Conservation (phyloP, 2,329 filamentous ascomycete species). For the Aureobasidium namibiae region DNA sequence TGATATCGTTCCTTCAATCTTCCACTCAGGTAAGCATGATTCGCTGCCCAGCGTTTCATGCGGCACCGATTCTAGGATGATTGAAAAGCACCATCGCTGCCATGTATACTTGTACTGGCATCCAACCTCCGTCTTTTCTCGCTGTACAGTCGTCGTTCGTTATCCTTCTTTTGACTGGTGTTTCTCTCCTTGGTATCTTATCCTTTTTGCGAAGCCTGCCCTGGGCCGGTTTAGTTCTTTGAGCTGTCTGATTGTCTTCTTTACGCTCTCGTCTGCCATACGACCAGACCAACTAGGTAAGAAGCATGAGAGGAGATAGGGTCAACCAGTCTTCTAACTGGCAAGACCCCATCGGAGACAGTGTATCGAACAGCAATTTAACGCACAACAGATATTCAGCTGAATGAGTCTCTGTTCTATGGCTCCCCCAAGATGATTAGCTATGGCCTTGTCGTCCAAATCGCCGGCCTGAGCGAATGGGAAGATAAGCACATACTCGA, state of each 20-base stretch:
- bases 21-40: neutral
- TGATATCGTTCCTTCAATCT: neutral
- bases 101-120: neutral
- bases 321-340: no score
- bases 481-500: neutral
- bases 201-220: no score
- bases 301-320: no score
- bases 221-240: no score
- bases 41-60: neutral
- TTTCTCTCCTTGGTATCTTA: no score
- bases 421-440: neutral
- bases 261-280: neutral
- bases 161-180: no score
- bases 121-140: neutral
- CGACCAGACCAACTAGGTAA: neutral
- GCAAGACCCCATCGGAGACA: no score
- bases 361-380: neutral
- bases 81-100: neutral
- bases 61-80: neutral
- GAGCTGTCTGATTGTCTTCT: no score
- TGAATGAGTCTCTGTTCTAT: neutral
- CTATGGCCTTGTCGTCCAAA: neutral
- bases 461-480: neutral
- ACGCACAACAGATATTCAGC: neutral
- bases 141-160: no score